Conservation (phyloP, 768 basidiomycete genomes). For the Mycena polygramma region DNA sequence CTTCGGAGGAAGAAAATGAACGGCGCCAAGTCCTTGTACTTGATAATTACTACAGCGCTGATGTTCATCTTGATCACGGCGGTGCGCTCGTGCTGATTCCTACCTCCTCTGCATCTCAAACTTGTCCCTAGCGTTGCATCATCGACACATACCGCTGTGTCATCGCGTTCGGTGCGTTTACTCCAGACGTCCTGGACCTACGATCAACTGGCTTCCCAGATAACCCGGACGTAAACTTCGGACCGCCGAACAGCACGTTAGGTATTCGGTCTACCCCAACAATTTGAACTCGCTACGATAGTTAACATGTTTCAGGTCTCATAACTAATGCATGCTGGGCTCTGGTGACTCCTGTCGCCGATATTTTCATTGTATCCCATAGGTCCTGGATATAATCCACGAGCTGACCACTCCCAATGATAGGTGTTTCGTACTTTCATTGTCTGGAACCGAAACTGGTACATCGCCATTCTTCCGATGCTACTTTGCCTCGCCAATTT, state of each 20-base stretch:
- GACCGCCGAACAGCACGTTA: not conserved
- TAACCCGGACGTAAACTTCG: not conserved
- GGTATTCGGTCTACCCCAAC: not conserved
- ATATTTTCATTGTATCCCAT: constrained; percentile 5
- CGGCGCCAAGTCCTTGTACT: not conserved
- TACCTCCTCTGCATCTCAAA: not conserved
- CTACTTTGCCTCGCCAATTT: not conserved
- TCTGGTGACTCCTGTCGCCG: not conserved
- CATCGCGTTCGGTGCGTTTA: not conserved
- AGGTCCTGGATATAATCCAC: not conserved
- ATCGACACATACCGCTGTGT: constrained; percentile 13
- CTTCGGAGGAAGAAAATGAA: not conserved
- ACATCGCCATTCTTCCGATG: not conserved
- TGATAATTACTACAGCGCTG: not conserved
- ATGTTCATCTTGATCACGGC: constrained; percentile 13
- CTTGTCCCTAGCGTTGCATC: constrained; percentile 6
- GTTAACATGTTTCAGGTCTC: too few species aligned
- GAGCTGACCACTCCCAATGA: not conserved
- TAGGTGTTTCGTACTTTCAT: constrained; percentile 6
- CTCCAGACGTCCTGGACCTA: too few species aligned
- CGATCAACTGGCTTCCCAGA: too few species aligned
- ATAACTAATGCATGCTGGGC: constrained; percentile 2
- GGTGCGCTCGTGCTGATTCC: not conserved
- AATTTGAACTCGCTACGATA: too few species aligned
- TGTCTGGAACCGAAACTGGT: constrained; percentile 6